Evolutionary conservation across 176 grass and related monocot genomes (phyloP).

Genomic region (bread wheat (Triticum aestivum)): IWGSC_CS_RefSeq_v2.1 NC_057802.1:104156314-104156813

Average conservation of each 20-base stretch:
- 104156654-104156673: not conserved
- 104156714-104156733: not conserved
- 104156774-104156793: not conserved
- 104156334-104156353: slow-evolving; percentile 67
- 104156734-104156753: not conserved
- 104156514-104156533: slow-evolving; percentile 11
- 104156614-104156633: not conserved
- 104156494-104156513: not conserved
- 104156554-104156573: slow-evolving; percentile 84
- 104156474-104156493: not conserved
- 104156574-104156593: slow-evolving; percentile 65
- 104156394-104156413: slow-evolving; percentile 50
- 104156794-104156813: not conserved
- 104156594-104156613: slow-evolving; percentile 77
- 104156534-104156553: slow-evolving; percentile 9
- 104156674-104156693: not conserved
- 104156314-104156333: slow-evolving; percentile 83
- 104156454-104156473: slow-evolving; percentile 28
- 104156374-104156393: slow-evolving; percentile 95
- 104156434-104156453: slow-evolving; percentile 62
- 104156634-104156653: not conserved
- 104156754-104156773: not conserved
- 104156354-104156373: slow-evolving; percentile 83
- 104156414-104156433: slow-evolving; percentile 41
- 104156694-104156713: not conserved